Conservation (phyloP, 1,284 basidiomycete species). For the Trichosporon faecale region DNA sequence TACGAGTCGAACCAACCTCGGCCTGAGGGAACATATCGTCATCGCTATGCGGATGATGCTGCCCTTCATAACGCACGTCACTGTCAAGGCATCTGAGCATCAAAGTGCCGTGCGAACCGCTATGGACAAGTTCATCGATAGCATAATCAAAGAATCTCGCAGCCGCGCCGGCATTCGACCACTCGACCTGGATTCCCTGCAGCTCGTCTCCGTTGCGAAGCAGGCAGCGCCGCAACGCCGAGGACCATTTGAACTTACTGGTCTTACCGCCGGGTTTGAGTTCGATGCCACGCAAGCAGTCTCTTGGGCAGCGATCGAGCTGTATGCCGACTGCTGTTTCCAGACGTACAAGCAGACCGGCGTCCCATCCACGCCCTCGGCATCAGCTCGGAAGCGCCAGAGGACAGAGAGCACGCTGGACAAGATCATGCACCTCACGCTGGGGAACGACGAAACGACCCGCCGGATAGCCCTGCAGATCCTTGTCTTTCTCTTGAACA, state of each 20-base stretch:
- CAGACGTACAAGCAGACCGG: conserved; percentile 30
- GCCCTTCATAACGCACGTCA: conserved; percentile 61
- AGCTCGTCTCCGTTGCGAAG: conserved; percentile 12
- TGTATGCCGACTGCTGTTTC: conserved; percentile 75
- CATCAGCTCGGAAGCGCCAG: conserved; percentile 54
- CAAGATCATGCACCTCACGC: conserved; percentile 59
- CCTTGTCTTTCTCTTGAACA: conserved; percentile 76
- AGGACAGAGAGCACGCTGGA: conserved; percentile 57
- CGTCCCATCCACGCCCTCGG: background rate
- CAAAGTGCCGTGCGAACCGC: conserved; percentile 51
- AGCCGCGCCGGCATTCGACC: conserved; percentile 59
- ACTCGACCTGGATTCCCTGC: conserved; percentile 59
- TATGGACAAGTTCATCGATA: conserved; percentile 55
- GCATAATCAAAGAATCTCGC: conserved; percentile 63
- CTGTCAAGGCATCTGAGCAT: conserved; percentile 23
- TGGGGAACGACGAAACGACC: conserved; percentile 40
- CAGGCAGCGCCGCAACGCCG: background rate
- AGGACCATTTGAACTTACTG: conserved; percentile 29
- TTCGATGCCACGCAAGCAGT: conserved; percentile 69
- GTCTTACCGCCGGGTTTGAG: conserved; percentile 59
- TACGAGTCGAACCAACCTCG: conserved; percentile 63
- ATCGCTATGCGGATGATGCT: conserved; percentile 67
- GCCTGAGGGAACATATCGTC: conserved; percentile 59
- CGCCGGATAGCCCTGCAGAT: conserved; percentile 65
- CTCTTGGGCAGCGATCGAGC: conserved; percentile 73